These are phyloP conservation scores for Kwoniella mangroviensis DNA, from an alignment of 768 basidiomycete genomes.

Conservation along the genomic window DNA sequence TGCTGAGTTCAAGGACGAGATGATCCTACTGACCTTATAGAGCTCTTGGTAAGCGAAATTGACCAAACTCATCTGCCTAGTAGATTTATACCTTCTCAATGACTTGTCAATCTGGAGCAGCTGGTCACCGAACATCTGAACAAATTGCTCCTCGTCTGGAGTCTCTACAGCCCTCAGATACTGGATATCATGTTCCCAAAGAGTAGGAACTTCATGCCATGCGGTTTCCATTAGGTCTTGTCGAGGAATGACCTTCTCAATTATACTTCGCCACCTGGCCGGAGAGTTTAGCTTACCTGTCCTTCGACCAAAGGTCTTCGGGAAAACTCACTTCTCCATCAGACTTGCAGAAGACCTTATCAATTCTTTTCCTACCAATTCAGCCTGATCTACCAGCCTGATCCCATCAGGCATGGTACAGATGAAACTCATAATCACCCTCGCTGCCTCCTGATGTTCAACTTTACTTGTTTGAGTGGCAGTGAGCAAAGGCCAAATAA, in stretches of 20 bases:
- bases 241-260: slow-evolving; percentile 49
- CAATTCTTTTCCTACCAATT: slow-evolving; percentile 52
- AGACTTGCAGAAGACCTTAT: slow-evolving; percentile 49
- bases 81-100: slow-evolving; percentile 34
- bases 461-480: slow-evolving; percentile 51
- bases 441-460: slow-evolving; percentile 52
- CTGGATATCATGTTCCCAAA: slow-evolving; percentile 41
- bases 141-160: slow-evolving; percentile 55
- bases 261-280: slow-evolving; percentile 43
- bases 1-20: background rate
- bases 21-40: slow-evolving; percentile 31
- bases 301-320: too few relatives aligned
- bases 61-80: slow-evolving; percentile 34
- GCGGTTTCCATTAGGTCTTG: slow-evolving; percentile 47
- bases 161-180: slow-evolving; percentile 47
- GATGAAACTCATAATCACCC: slow-evolving; percentile 53
- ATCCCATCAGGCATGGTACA: slow-evolving; percentile 49
- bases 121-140: slow-evolving; percentile 44
- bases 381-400: slow-evolving; percentile 49
- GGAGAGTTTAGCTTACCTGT: slow-evolving; percentile 3
- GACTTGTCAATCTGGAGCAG: slow-evolving; percentile 34
- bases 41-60: slow-evolving; percentile 44
- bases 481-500: slow-evolving; percentile 56
- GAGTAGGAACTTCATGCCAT: slow-evolving; percentile 43
- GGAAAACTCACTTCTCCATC: slow-evolving; percentile 55